Percentiles rank a stretch among this genome's conserved stretches.
These are phyloP conservation scores for Alopecurus myosuroides DNA, from an alignment of 176 grass and related monocot species.

Conservation along the genomic window DNA sequence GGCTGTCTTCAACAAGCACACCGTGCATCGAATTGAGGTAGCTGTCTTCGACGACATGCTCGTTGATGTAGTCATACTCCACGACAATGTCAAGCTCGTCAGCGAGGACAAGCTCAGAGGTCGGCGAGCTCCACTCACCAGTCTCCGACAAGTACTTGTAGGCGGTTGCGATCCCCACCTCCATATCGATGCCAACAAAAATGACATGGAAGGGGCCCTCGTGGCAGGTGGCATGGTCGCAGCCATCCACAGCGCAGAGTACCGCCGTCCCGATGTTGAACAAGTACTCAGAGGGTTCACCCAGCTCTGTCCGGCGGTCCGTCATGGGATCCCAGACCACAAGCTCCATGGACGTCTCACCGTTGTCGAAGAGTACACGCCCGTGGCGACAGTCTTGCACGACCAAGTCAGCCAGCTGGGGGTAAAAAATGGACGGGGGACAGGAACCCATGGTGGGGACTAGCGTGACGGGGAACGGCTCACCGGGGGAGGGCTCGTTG, in stretches of 20 bases:
- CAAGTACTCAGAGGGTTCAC: background rate
- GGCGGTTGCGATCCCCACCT: background rate
- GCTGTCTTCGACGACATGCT: no score
- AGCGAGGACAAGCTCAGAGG: background rate
- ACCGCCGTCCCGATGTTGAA: background rate
- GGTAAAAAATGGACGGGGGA: no score
- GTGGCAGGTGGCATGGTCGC: background rate
- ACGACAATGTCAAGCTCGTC: background rate
- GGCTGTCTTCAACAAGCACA: background rate
- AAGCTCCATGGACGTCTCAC: background rate
- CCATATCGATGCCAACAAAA: background rate
- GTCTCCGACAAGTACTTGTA: conserved; percentile 1
- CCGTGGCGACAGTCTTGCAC: no score
- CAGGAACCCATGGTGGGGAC: no score
- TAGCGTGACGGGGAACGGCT: no score
- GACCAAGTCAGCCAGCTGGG: no score
- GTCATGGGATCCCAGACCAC: background rate
- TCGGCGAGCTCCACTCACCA: background rate
- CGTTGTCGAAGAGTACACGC: background rate
- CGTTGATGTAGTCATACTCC: no score
- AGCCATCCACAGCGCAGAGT: background rate
- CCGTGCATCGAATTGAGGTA: no score
- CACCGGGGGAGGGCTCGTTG: no score
- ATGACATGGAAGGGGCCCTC: background rate
- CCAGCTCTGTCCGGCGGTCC: background rate